Evolutionary conservation across 2,329 filamentous ascomycete species (phyloP), one percentile per base, ranked within the genome.

Genomic region (Calonectria hongkongensis): DNA sequence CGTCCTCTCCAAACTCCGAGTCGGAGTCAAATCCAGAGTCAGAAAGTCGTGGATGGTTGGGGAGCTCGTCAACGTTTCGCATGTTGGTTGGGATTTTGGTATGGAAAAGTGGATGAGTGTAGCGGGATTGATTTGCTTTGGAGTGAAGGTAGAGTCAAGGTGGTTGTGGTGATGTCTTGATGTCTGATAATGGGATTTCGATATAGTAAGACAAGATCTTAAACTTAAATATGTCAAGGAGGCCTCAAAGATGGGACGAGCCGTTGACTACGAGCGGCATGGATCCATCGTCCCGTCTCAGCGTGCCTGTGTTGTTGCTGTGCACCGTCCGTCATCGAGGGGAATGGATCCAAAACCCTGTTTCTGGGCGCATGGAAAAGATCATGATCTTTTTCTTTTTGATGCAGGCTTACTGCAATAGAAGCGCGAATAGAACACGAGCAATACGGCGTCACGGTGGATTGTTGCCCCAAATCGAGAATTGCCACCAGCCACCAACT

Each of bases 241-340:
- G 54, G 54, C 54, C 54, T 58, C 54, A 16, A 27, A 39, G 54
- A 58, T 58, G 3, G 54, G 54, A 58, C 25, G 54, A 58, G 54
- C 54, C 43, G 18, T 56, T 30, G 13, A 18, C 13, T 5, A 5
- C 39, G 30, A 39, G 51, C 18, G 21, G 36, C 54, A 58, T 58
- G 54, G 54, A 39, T 12, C 54, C 54, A 25, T 58, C 54, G n/a
- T 58, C 54, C 33, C 30, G 30, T 58, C 33, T 39, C 54, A 39
- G 30, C 30, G 33, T 36, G 54, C 33, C 10, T 25, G 21, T 39
- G n/a, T 21, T 39, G 15, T 58, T 4, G 15, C 39, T 4, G 54
- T 39, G 54, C 54, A 58, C 54, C n/a, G 54, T 33, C n/a, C n/a
- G n/a, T 39, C 54, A 39, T 39, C 50, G 16, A 16, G 4, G 12